A percentile compares a stretch with the other conserved stretches of the same genome.
Conservation (phyloP, 208 protist genomes). For the Leishmania martiniquensis region DNA sequence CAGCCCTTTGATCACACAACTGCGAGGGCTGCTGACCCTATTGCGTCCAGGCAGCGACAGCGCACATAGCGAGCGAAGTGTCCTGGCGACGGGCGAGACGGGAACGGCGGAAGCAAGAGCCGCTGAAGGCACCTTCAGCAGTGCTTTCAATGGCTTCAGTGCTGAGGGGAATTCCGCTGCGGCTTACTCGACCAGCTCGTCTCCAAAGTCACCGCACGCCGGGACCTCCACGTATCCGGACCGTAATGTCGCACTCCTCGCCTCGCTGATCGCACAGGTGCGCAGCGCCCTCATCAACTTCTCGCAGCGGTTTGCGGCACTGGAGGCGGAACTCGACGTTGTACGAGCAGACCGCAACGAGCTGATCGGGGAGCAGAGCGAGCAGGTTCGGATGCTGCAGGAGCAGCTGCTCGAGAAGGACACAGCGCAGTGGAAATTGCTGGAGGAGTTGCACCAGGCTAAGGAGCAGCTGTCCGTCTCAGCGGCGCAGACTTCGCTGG, state of each 20-base stretch:
- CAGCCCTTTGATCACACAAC: constrained; percentile 2
- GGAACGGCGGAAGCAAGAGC: background rate
- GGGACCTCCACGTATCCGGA: background rate
- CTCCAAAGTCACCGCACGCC: background rate
- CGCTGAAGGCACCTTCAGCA: background rate
- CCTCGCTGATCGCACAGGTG: constrained; percentile 6
- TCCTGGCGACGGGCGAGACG: background rate
- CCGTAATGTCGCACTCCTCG: background rate
- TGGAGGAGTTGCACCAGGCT: constrained; percentile 15
- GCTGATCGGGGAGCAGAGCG: constrained; percentile 61
- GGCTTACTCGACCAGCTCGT: background rate
- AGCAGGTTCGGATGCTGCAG: constrained; percentile 46
- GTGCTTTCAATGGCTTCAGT: background rate
- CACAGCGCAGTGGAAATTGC: constrained; percentile 21
- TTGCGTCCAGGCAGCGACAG: background rate
- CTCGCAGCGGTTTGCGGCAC: constrained; percentile 30
- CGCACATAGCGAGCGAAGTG: background rate
- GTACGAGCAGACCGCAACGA: constrained; percentile 75
- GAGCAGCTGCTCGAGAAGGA: constrained; percentile 48
- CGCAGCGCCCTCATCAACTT: constrained; percentile 1
- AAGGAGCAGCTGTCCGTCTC: background rate
- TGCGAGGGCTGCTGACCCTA: constrained; percentile 8
- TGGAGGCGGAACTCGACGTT: constrained; percentile 61
- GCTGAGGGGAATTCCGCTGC: background rate
- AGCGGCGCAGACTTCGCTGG: background rate